Evolutionary conservation across 2,329 filamentous ascomycete genomes (phyloP).

Genomic region (Colletotrichum gloeosporioides): DNA sequence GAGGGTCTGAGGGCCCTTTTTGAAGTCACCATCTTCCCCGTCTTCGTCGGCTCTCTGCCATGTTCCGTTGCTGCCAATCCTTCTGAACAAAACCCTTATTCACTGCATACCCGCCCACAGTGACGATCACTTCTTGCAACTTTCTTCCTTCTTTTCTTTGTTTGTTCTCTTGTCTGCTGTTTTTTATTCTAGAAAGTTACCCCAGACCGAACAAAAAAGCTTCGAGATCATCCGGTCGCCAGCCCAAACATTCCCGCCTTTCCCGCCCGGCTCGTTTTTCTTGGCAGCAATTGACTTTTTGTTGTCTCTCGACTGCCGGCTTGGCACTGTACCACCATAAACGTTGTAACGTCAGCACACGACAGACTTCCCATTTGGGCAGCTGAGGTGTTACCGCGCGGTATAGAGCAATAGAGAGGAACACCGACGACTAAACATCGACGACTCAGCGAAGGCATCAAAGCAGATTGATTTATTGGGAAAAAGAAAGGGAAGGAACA

Average conservation of each 20-base stretch:
- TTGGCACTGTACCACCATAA: slow-evolving; percentile 4
- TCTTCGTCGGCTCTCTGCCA: background rate
- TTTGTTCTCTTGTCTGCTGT: background rate
- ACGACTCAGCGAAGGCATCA: background rate
- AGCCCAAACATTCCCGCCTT: background rate
- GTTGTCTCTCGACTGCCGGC: slow-evolving; percentile 5
- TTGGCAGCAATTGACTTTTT: background rate
- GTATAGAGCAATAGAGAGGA: background rate
- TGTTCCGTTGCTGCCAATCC: background rate
- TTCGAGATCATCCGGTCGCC: background rate
- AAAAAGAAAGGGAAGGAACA: background rate
- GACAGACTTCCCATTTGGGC: slow-evolving; percentile 8
- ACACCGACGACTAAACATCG: background rate
- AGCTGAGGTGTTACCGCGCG: background rate
- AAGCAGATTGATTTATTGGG: background rate
- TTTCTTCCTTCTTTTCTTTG: background rate
- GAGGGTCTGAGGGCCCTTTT: slow-evolving; percentile 8
- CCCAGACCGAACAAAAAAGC: background rate
- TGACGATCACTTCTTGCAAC: background rate
- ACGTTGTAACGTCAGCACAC: background rate
- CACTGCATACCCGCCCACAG: background rate
- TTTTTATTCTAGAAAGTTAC: background rate
- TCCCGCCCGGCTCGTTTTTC: background rate
- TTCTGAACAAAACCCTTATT: background rate
- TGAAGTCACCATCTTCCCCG: background rate